Conservation (phyloP, 2,329 filamentous ascomycete genomes). For the Cucurbitaria berberidis region DNA sequence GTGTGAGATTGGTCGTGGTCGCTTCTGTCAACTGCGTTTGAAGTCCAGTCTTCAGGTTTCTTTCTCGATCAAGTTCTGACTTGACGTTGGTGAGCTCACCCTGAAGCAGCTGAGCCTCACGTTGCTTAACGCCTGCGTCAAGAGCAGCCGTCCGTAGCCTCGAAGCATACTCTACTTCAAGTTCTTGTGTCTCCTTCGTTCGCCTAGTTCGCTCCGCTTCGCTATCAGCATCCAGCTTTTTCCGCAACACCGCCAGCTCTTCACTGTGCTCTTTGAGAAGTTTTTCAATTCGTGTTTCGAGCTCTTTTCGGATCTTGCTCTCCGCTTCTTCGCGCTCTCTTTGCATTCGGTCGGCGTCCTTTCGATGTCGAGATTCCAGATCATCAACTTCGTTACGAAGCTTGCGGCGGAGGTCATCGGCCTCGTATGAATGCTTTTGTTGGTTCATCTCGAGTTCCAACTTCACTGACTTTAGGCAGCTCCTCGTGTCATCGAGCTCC, state of each 20-base stretch:
- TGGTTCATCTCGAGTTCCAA: conserved; percentile 59
- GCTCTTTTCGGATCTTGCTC: conserved; percentile 50
- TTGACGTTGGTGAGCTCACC: conserved; percentile 58
- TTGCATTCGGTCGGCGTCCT: conserved; percentile 63
- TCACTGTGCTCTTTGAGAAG: conserved; percentile 69
- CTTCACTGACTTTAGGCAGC: conserved; percentile 57
- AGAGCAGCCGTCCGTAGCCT: conserved; percentile 68
- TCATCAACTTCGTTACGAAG: conserved; percentile 64
- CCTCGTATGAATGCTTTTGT: conserved; percentile 58
- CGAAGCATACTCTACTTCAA: conserved; percentile 61
- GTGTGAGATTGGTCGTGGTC: conserved; percentile 53
- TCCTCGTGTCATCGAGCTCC: conserved; percentile 70
- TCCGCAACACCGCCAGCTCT: conserved; percentile 69
- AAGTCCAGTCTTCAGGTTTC: conserved; percentile 63
- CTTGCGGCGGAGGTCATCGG: conserved; percentile 61
- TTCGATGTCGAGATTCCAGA: conserved; percentile 59
- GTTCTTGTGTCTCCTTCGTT: conserved; percentile 68
- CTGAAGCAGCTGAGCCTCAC: conserved; percentile 58
- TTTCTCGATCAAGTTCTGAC: conserved; percentile 61
- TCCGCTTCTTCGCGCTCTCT: conserved; percentile 57
- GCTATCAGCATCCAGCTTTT: conserved; percentile 68
- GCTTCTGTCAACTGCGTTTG: conserved; percentile 59
- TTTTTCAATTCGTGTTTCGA: conserved; percentile 63
- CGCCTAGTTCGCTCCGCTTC: conserved; percentile 68
- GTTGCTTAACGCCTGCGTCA: conserved; percentile 60